Base-by-base conservation (phyloP, 1,284 basidiomycete genomes). In the Entoloma clypeatum region DNA sequence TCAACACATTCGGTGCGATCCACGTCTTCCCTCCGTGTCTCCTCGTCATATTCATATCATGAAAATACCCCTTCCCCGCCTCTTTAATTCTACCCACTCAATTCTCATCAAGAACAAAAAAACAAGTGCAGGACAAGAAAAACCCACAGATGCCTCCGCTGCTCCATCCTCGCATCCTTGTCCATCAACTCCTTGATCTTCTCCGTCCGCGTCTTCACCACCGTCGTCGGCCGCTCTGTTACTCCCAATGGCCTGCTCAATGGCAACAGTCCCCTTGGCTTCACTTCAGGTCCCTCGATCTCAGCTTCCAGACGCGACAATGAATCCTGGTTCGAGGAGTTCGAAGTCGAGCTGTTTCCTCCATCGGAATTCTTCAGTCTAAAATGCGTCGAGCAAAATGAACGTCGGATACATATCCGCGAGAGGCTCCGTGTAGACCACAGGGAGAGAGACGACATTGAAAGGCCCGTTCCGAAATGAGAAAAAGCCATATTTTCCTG, bases 21-120 rank as follows among this genome's bases (percentile, higher is more conserved):
- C 54, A 94, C 92, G 54, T 94, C 89, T 65, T 92, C 87, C 95
- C 95, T 6, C 92, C 93, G 53, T 92, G 78, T 28, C 76, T 76
- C 39, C 84, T 71, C 11, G 91, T 85, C 52, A 83, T 80, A 56
- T 92, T 90, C 43, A 68, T 49, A 58, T 98, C 95, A 51, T 88
- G 76, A 56, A 93, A 98, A 62, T 98, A 96, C 0, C 93, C 92
- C 54, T 84, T 86, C 10, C 80, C 79, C 0, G 85, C 89, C 65
- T 94, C 82, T 55, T 90, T 86, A 41, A 96, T 78, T 48, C 91
- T 95, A 52, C 27, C 36, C 34, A 53, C n/a, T n/a, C n/a, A n/a
- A n/a, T 36, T 49, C 36, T 14, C 25, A 36, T 44, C 17, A 43
- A 44, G 43, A 9, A 46, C 43, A 37, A 22, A 13, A 22, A 7